A percentile compares a stretch with the other conserved stretches of the same genome.
Conservation (phyloP, 208 protist species). For the Vickermania spadyakhi region DNA sequence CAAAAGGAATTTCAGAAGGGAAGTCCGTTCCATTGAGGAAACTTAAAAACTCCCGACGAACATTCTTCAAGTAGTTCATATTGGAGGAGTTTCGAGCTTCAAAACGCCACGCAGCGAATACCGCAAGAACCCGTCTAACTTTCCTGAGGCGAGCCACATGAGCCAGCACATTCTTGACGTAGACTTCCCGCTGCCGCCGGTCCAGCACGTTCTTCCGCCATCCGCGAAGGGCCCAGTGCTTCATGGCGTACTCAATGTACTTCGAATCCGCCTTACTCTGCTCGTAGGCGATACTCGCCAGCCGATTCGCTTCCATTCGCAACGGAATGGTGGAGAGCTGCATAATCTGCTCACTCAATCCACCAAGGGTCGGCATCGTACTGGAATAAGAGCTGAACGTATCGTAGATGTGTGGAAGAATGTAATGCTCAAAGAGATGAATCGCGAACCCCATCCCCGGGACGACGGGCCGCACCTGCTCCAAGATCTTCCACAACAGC, state of each 20-base stretch:
- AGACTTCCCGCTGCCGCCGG: slow-evolving; percentile 8
- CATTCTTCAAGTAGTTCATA: slow-evolving; percentile 12
- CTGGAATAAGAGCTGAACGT: slow-evolving; percentile 27
- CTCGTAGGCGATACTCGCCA: slow-evolving; percentile 10
- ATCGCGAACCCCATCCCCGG: slow-evolving; percentile 52
- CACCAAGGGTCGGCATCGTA: slow-evolving; percentile 34
- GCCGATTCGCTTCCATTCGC: slow-evolving; percentile 18
- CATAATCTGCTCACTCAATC: slow-evolving; percentile 62
- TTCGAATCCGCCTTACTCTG: slow-evolving; percentile 41
- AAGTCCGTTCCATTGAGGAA: slow-evolving; percentile 45
- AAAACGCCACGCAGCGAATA: slow-evolving; percentile 47
- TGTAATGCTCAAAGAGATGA: slow-evolving; percentile 45
- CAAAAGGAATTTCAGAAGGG: slow-evolving; percentile 6
- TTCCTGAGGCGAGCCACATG: slow-evolving; percentile 17
- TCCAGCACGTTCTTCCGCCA: slow-evolving; percentile 37
- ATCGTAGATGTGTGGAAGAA: slow-evolving; percentile 74
- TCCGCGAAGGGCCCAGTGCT: slow-evolving; percentile 54
- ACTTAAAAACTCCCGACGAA: slow-evolving; percentile 33
- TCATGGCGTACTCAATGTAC: slow-evolving; percentile 59
- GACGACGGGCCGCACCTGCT: slow-evolving; percentile 33
- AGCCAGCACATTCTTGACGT: not conserved
- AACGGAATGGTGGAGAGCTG: slow-evolving; percentile 49
- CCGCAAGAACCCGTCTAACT: slow-evolving; percentile 19
- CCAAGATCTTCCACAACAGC: slow-evolving; percentile 65
- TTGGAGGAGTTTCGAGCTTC: slow-evolving; percentile 21